Conservation (phyloP, 305 asterid species). For the Rubia balearica region DNA sequence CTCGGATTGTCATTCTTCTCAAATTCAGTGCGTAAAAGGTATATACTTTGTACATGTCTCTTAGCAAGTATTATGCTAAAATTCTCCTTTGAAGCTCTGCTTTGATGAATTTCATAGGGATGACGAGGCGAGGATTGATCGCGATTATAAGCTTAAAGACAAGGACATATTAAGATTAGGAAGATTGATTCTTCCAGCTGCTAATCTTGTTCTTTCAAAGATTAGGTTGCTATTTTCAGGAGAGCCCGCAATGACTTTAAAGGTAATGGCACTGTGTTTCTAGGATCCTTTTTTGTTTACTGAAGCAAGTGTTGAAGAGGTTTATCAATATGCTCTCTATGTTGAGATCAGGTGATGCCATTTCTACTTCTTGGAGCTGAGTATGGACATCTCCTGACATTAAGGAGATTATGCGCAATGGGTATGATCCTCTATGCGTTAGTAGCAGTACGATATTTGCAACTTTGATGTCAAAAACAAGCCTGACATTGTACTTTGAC, state of each 20-base stretch:
- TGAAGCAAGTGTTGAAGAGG: neutral
- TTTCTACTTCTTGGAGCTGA: slow-evolving; percentile 75
- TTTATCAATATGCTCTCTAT: neutral
- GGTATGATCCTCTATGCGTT: slow-evolving; percentile 28
- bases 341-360: slow-evolving; percentile 53
- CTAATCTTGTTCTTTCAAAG: slow-evolving; percentile 58
- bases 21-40: slow-evolving; percentile 72
- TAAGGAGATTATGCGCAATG: slow-evolving; percentile 77
- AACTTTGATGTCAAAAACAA: too few relatives aligned
- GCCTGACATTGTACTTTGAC: slow-evolving; percentile 15
- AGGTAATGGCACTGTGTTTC: slow-evolving; percentile 25
- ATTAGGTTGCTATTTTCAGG: slow-evolving; percentile 65
- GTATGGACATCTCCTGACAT: slow-evolving; percentile 72
- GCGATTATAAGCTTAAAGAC: slow-evolving; percentile 52
- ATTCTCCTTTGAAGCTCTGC: neutral
- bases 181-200: slow-evolving; percentile 63
- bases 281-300: neutral
- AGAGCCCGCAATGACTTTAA: slow-evolving; percentile 87
- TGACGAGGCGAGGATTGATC: slow-evolving; percentile 21
- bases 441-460: too few relatives aligned
- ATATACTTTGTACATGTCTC: slow-evolving; percentile 3
- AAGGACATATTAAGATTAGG: slow-evolving; percentile 63
- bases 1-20: slow-evolving; percentile 69
- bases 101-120: slow-evolving; percentile 33
- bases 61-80: neutral